phyloP scores from a whole-genome alignment of 768 basidiomycete genomes.

The Rhizopogon rudus region DNA sequence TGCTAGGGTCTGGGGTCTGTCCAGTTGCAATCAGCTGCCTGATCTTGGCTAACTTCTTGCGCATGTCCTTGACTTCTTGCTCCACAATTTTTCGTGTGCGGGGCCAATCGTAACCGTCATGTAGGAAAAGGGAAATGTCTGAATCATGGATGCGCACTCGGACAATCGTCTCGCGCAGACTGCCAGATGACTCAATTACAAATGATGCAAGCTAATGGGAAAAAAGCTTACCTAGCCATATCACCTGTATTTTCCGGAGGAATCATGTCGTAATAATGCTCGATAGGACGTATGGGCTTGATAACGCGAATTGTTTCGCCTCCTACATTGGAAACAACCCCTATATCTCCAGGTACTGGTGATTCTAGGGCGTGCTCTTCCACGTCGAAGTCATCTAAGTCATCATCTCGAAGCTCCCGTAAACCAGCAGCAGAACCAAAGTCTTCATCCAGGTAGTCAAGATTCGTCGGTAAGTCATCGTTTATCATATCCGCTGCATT shows the following conservation, averaged over 20 bases:
- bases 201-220: neutral
- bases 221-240: slow-evolving; percentile 38
- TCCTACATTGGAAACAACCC: slow-evolving; percentile 56
- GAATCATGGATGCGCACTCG: slow-evolving; percentile 54
- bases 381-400: slow-evolving; percentile 60
- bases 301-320: slow-evolving; percentile 87
- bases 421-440: slow-evolving; percentile 77
- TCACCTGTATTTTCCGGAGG: slow-evolving; percentile 48
- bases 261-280: slow-evolving; percentile 69
- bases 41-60: slow-evolving; percentile 81
- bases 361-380: slow-evolving; percentile 13
- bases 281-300: slow-evolving; percentile 57
- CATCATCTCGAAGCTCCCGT: slow-evolving; percentile 67
- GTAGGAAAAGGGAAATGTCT: slow-evolving; percentile 66
- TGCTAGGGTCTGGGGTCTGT: slow-evolving; percentile 73
- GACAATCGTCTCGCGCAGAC: slow-evolving; percentile 43
- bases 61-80: slow-evolving; percentile 83
- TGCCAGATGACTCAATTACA: slow-evolving; percentile 16
- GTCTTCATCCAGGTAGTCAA: slow-evolving; percentile 81
- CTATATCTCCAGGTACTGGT: slow-evolving; percentile 25
- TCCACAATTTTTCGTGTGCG: slow-evolving; percentile 84
- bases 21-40: slow-evolving; percentile 88
- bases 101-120: slow-evolving; percentile 95
- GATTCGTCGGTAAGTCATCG: slow-evolving; percentile 88
- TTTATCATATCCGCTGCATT: slow-evolving; percentile 82